A percentile compares a stretch with the other conserved stretches of the same genome.
These are phyloP conservation scores for Copromyces sp. DNA, from an alignment of 495 filamentous ascomycete species.

Conservation along the genomic window DNA sequence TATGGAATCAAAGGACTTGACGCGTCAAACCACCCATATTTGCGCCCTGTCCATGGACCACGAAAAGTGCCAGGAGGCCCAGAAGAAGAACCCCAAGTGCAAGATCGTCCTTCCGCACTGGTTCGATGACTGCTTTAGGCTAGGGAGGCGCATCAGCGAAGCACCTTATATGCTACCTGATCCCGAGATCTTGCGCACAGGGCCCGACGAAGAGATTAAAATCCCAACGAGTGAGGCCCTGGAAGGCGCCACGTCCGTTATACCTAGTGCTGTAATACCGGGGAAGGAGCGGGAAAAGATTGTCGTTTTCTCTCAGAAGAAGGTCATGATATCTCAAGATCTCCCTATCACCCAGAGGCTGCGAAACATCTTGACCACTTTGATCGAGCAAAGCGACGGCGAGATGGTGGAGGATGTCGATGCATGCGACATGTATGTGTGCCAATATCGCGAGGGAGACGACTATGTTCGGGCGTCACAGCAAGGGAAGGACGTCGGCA, in stretches of 20 bases:
- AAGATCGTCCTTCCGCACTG: constrained; percentile 95
- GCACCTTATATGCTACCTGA: constrained; percentile 78
- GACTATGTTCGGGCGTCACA: constrained; percentile 70
- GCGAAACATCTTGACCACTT: constrained; percentile 51
- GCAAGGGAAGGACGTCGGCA: constrained; percentile 72
- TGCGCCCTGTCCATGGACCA: constrained; percentile 71
- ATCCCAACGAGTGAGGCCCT: constrained; percentile 49
- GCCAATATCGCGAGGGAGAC: constrained; percentile 72
- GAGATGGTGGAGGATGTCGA: constrained; percentile 54
- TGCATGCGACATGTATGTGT: constrained; percentile 70
- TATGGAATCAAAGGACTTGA: constrained; percentile 57
- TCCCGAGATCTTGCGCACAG: constrained; percentile 59
- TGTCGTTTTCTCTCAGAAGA: constrained; percentile 57
- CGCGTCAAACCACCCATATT: constrained; percentile 72
- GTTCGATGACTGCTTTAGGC: constrained; percentile 94
- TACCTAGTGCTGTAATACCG: constrained; percentile 38
- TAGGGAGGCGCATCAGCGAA: constrained; percentile 81
- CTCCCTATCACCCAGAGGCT: constrained; percentile 58
- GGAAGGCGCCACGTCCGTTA: constrained; percentile 63
- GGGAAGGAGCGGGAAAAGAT: constrained; percentile 21
- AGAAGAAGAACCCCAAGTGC: constrained; percentile 51
- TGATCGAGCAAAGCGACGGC: constrained; percentile 63
- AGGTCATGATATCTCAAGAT: constrained; percentile 59
- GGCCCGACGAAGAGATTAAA: constrained; percentile 43
- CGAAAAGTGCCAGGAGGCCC: constrained; percentile 55